phyloP scores from a whole-genome alignment of 2,329 filamentous ascomycete species.

The Sporothrix curviconia region DNA sequence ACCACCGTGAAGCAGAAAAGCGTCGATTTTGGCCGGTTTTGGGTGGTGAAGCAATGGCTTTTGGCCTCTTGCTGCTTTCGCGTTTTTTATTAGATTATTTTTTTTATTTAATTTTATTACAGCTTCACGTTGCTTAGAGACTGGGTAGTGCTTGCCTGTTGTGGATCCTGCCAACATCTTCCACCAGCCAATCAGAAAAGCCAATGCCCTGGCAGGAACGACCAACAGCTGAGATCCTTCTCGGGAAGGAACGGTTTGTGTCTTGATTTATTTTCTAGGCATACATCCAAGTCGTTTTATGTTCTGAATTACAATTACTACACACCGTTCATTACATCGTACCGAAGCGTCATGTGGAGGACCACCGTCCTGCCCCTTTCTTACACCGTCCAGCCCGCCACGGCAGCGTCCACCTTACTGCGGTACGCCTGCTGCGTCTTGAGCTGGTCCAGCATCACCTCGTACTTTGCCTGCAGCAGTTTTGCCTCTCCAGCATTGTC shows the following conservation, averaged over 20 bases:
- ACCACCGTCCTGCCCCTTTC: neutral
- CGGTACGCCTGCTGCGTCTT: slow-evolving; percentile 78
- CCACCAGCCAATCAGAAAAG: neutral
- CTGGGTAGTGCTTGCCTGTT: slow-evolving; percentile 3
- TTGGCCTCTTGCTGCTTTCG: slow-evolving; percentile 15
- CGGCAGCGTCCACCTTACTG: slow-evolving; percentile 63
- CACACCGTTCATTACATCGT: neutral
- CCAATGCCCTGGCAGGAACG: neutral
- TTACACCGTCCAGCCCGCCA: slow-evolving; percentile 31
- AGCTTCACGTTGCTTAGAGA: slow-evolving; percentile 6
- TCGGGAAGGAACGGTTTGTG: neutral
- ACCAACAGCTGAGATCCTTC: neutral
- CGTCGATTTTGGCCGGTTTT: slow-evolving; percentile 1
- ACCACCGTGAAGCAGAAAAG: slow-evolving; percentile 2
- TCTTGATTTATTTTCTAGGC: too few species aligned
- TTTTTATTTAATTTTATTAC: slow-evolving; percentile 11
- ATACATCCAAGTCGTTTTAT: neutral
- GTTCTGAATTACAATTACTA: neutral
- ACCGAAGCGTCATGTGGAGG: neutral
- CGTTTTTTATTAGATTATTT: slow-evolving; percentile 13
- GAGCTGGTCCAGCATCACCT: slow-evolving; percentile 91
- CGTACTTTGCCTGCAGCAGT: slow-evolving; percentile 81
- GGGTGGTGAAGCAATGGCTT: slow-evolving; percentile 6
- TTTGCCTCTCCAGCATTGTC: slow-evolving; percentile 67
- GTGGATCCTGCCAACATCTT: neutral